Percentiles rank a stretch among this genome's conserved stretches.
Evolutionary conservation across 352 stramenopile species (phyloP).

Genomic region (Globisporangium cylindrosporum): DNA sequence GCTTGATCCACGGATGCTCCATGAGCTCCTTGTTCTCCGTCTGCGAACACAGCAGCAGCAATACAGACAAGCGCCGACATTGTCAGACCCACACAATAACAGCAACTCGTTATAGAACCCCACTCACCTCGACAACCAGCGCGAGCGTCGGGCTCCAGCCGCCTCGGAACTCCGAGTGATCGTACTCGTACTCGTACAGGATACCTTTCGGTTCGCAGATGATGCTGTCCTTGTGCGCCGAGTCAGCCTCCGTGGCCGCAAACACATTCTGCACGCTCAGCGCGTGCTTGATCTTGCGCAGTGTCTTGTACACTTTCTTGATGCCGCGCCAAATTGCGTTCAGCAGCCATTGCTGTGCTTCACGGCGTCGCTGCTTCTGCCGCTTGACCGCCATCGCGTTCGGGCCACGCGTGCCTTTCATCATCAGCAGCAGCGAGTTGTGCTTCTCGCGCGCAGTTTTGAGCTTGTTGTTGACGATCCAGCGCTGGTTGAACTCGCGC

Average conservation of each 20-base stretch:
- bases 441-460: slow-evolving; percentile 39
- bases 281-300: slow-evolving; percentile 36
- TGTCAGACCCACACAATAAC: neutral
- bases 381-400: slow-evolving; percentile 15
- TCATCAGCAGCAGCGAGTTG: slow-evolving; percentile 44
- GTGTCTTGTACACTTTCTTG: slow-evolving; percentile 51
- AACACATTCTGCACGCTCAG: slow-evolving; percentile 76
- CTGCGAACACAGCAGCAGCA: slow-evolving; percentile 8
- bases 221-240: slow-evolving; percentile 47
- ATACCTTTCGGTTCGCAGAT: slow-evolving; percentile 80
- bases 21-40: slow-evolving; percentile 79
- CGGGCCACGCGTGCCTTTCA: slow-evolving; percentile 40
- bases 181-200: slow-evolving; percentile 82
- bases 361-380: slow-evolving; percentile 23
- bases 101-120: neutral
- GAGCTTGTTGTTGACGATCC: slow-evolving; percentile 51
- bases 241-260: slow-evolving; percentile 31
- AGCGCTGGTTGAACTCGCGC: slow-evolving; percentile 64
- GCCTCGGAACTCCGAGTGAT: slow-evolving; percentile 66
- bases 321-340: slow-evolving; percentile 34
- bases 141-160: slow-evolving; percentile 54
- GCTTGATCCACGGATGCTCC: slow-evolving; percentile 69
- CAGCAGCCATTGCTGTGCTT: slow-evolving; percentile 21
- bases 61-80: neutral
- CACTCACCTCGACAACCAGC: slow-evolving; percentile 57